These are phyloP conservation scores for Tetrapisispora pingtungensis DNA, from an alignment of 805 yeast genomes.

Conservation along the genomic window DNA sequence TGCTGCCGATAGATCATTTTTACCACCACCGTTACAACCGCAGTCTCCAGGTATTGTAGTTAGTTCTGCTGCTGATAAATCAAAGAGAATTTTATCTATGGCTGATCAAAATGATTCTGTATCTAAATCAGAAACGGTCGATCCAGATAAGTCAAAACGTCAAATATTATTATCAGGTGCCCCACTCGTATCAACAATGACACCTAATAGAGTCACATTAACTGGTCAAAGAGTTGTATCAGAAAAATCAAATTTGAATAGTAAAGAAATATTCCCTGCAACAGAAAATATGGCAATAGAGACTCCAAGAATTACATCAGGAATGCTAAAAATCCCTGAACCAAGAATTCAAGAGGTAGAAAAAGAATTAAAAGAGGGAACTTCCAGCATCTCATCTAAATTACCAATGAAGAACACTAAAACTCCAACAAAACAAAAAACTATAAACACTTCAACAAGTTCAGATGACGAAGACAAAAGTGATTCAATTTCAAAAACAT, in stretches of 20 bases:
- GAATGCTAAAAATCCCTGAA: constrained; percentile 36
- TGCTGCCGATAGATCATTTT: constrained; percentile 25
- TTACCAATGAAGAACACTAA: constrained; percentile 26
- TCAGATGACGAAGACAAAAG: neutral
- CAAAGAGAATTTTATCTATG: constrained; percentile 23
- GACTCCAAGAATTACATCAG: constrained; percentile 33
- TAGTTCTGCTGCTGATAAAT: constrained; percentile 26
- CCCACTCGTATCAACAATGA: constrained; percentile 21
- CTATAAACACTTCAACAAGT: constrained; percentile 2
- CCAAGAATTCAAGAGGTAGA: constrained; percentile 34
- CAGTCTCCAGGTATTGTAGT: constrained; percentile 32
- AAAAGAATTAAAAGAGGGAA: constrained; percentile 31
- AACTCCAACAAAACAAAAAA: constrained; percentile 25
- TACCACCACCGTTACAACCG: constrained; percentile 30
- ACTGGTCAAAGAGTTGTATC: constrained; percentile 22
- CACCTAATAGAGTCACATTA: constrained; percentile 22
- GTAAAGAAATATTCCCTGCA: neutral
- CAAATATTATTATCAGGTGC: constrained; percentile 27
- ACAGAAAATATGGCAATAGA: constrained; percentile 4
- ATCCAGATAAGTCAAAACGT: constrained; percentile 30
- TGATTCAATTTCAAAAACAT: neutral
- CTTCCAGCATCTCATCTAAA: constrained; percentile 28
- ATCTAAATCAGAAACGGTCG: constrained; percentile 30
- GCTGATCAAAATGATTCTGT: constrained; percentile 28
- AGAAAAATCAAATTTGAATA: constrained; percentile 8